Evolutionary conservation across 768 basidiomycete species (phyloP).

Genomic region (Leccinum longicurvipes): DNA sequence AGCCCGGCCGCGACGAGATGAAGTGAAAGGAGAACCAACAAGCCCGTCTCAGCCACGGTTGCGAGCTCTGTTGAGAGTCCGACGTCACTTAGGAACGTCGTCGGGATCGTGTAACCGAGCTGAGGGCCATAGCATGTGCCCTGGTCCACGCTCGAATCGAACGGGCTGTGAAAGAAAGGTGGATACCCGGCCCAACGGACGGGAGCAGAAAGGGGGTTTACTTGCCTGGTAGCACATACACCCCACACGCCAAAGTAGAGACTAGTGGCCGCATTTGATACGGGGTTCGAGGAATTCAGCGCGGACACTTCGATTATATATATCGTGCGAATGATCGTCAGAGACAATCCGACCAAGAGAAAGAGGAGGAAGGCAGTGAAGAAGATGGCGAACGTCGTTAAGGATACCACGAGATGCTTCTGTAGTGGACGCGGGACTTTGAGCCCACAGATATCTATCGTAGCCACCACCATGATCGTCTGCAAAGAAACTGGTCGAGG

Average conservation of each 20-base stretch:
- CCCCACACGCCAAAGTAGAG: constrained; percentile 84
- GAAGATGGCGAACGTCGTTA: constrained; percentile 47
- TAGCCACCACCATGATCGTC: constrained; percentile 16
- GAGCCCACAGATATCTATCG: constrained; percentile 16
- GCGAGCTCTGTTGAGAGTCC: constrained; percentile 46
- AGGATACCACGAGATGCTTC: constrained; percentile 45
- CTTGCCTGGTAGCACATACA: constrained; percentile 60
- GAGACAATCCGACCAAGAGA: constrained; percentile 70
- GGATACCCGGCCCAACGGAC: not conserved
- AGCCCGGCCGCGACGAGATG: constrained; percentile 66
- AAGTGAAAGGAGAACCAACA: constrained; percentile 58
- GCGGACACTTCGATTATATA: constrained; percentile 52
- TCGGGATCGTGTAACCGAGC: constrained; percentile 68
- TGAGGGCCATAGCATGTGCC: constrained; percentile 58
- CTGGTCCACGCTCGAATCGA: not conserved
- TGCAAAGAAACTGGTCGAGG: not conserved
- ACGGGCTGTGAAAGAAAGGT: constrained; percentile 4
- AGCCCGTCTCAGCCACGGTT: constrained; percentile 44
- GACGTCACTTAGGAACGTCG: constrained; percentile 37
- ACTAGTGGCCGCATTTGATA: constrained; percentile 53
- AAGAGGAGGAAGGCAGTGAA: constrained; percentile 66
- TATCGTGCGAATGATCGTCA: constrained; percentile 69
- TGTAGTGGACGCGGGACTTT: constrained; percentile 36
- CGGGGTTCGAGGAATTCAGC: constrained; percentile 28
- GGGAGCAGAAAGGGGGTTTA: not conserved